These are phyloP conservation scores for Pseudonectria buxi DNA, from an alignment of 2,329 filamentous ascomycete genomes.

Conservation along the genomic window DNA sequence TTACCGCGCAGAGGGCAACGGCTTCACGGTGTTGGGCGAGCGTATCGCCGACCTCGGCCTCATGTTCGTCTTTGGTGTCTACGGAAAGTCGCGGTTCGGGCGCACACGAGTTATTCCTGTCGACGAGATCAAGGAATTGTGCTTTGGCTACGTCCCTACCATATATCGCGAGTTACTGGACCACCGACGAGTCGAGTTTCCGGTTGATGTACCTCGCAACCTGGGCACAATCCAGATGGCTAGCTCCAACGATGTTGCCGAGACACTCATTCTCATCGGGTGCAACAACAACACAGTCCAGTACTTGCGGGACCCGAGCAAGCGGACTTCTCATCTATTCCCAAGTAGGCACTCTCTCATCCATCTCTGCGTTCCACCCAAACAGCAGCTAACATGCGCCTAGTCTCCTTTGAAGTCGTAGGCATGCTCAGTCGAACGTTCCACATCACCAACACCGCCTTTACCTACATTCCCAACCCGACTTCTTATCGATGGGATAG, in stretches of 20 bases:
- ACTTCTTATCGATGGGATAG: conserved; percentile 49
- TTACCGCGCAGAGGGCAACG: conserved; percentile 50
- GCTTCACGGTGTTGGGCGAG: conserved; percentile 43
- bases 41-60: conserved; percentile 44
- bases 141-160: conserved; percentile 50
- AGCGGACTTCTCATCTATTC: conserved; percentile 41
- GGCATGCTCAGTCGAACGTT: conserved; percentile 50
- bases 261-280: conserved; percentile 46
- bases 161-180: conserved; percentile 40
- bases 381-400: conserved; percentile 5
- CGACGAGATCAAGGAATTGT: conserved; percentile 47
- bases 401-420: conserved; percentile 51
- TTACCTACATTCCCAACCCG: conserved; percentile 51
- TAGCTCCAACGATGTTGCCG: conserved; percentile 41
- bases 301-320: conserved; percentile 32
- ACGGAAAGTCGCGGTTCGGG: conserved; percentile 41
- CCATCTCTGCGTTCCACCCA: neutral
- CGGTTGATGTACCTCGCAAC: conserved; percentile 35
- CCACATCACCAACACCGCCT: conserved; percentile 42
- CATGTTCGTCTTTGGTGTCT: conserved; percentile 47
- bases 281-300: conserved; percentile 47
- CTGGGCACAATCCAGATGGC: conserved; percentile 41
- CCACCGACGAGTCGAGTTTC: conserved; percentile 30
- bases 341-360: conserved; percentile 31
- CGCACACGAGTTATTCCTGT: conserved; percentile 47